A percentile compares a stretch with the other conserved stretches of the same genome.
Evolutionary conservation across 352 stramenopile species (phyloP).

Genomic region (Phytophthora foliorum): DNA sequence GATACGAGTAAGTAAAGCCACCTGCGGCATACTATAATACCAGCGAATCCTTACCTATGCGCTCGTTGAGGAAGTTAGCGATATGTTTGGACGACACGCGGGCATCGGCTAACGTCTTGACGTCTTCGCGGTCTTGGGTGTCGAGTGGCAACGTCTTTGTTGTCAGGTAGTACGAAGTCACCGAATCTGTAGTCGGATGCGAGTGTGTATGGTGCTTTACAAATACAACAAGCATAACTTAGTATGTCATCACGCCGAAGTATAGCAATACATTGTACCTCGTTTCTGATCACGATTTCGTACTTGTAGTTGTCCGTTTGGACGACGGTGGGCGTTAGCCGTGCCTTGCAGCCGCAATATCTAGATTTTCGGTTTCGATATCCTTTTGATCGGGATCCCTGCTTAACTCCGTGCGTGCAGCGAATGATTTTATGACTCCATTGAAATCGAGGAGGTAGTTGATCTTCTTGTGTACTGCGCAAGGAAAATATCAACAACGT

Average conservation of each 20-base stretch:
- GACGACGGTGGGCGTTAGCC: not conserved
- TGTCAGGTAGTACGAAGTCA: not conserved
- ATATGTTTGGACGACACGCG: not conserved
- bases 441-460: not conserved
- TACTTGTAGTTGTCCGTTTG: not conserved
- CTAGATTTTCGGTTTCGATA: not conserved
- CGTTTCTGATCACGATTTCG: not conserved
- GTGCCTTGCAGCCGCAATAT: not conserved
- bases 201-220: not conserved
- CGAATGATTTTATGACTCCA: not conserved
- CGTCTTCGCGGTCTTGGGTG: not conserved
- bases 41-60: not conserved
- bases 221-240: not conserved
- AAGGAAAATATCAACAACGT: not conserved
- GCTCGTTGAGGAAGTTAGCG: not conserved
- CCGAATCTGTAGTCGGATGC: not conserved
- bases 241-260: not conserved
- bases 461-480: not conserved
- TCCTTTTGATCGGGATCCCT: not conserved
- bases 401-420: not conserved
- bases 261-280: not conserved
- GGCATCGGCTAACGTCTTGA: not conserved
- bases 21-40: not conserved
- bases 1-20: not conserved
- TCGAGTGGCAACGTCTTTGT: not conserved